Evolutionary conservation across 2,329 filamentous ascomycete species (phyloP), one percentile per base, ranked within the genome.

Genomic region (Paraphoma chrysanthemicola): DNA sequence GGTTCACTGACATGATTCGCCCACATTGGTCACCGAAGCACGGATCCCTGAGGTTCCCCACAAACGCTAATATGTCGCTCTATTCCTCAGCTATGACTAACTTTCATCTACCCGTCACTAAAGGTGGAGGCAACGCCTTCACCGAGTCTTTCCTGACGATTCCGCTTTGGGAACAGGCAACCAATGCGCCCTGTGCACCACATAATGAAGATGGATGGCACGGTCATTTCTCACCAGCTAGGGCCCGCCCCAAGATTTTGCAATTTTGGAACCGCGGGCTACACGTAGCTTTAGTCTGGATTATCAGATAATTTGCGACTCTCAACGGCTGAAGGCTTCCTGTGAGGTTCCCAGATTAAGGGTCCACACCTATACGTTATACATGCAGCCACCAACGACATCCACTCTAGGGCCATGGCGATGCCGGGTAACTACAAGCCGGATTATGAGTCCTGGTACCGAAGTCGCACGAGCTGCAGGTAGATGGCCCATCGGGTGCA

Each of bases 51-150:
- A 42, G 42, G 36, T 58, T 57, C 60, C 60, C 62, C 60, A 63
- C 60, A 60, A 54, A 59, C 56, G 51, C 60, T 59, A 63, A 56
- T 52, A 50, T 61, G 57, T 57, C 50, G 48, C 52, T 56, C 49
- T 53, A n/a, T 29, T 45, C 38, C 49, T 58, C 48, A 57, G 44
- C 48, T 53, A 54, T 50, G 46, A 53, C 53, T 47, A 49, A 54
- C n/a, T 41, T 41, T 44, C 47, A 44, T 48, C 45, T 54, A 38
- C 49, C 42, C 49, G 6, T 39, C 36, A 46, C 45, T 17, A 45
- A 36, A 6, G 47, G 55, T 50, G 54, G 50, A 36, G 54, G n/a
- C 51, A 48, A 53, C 51, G 44, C 49, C 44, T 47, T 31, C 36
- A 48, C 23, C 36, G 31, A 46, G 31, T 41, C 43, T 18, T 44